Evolutionary conservation across 306 rosid genomes (phyloP).

Genomic region (Sicyos edulis): DNA sequence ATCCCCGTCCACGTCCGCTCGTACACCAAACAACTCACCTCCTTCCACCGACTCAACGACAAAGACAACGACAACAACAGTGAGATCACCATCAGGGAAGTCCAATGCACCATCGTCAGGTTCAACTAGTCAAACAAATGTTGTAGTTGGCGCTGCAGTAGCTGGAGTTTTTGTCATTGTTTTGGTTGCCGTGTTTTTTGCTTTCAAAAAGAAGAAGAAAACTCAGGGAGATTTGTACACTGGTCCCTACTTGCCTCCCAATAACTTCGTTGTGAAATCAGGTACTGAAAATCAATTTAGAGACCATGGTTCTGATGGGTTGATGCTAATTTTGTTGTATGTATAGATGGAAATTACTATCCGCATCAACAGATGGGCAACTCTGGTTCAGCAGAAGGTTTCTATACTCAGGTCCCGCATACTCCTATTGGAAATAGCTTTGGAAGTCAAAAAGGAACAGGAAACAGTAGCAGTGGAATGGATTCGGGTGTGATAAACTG

Average conservation of each 20-base stretch:
- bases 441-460: slow-evolving; percentile 36
- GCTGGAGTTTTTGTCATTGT: slow-evolving; percentile 42
- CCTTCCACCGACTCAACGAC: not conserved
- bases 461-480: slow-evolving; percentile 22
- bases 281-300: slow-evolving; percentile 29
- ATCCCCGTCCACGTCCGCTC: not conserved
- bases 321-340: slow-evolving; percentile 24
- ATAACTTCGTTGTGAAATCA: slow-evolving; percentile 29
- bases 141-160: slow-evolving; percentile 36
- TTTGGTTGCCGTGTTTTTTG: slow-evolving; percentile 34
- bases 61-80: slow-evolving; percentile 2
- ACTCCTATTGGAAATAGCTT: slow-evolving; percentile 26
- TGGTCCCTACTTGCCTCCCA: slow-evolving; percentile 30
- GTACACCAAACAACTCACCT: slow-evolving; percentile 11
- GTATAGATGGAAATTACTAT: slow-evolving; percentile 44
- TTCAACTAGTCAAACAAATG: slow-evolving; percentile 15
- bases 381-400: slow-evolving; percentile 10
- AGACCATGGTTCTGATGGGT: slow-evolving; percentile 12
- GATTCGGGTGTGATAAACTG: slow-evolving; percentile 34
- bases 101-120: slow-evolving; percentile 13
- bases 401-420: slow-evolving; percentile 29
- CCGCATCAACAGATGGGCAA: slow-evolving; percentile 30
- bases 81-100: not conserved
- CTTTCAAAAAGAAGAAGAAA: slow-evolving; percentile 27
- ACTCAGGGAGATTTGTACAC: slow-evolving; percentile 23